These are phyloP conservation scores for Penicillium frequentans DNA, from an alignment of 2,329 filamentous ascomycete genomes.

Conservation along the genomic window DNA sequence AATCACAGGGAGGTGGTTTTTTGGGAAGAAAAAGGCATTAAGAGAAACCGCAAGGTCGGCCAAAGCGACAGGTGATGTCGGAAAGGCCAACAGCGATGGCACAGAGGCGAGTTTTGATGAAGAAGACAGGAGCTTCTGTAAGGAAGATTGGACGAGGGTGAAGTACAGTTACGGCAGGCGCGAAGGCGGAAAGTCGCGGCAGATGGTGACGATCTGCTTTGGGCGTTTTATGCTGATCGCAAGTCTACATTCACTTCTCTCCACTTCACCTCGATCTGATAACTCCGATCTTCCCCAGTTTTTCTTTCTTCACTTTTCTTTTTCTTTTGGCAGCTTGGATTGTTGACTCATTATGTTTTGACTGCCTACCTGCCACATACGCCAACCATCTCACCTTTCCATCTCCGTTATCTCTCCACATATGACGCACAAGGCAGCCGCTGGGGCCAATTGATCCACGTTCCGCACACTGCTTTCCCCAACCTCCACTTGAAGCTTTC, in stretches of 20 bases:
- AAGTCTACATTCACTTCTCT: neutral
- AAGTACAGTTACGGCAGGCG: conserved; percentile 35
- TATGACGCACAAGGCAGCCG: conserved; percentile 29
- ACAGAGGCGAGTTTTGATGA: conserved; percentile 37
- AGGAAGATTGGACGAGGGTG: conserved; percentile 41
- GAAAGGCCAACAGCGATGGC: conserved; percentile 35
- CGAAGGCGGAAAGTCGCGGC: conserved; percentile 32
- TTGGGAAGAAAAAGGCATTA: conserved; percentile 34
- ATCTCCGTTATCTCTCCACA: conserved; percentile 17
- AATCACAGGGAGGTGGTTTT: conserved; percentile 26
- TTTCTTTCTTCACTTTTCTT: neutral
- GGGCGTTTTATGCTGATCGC: neutral
- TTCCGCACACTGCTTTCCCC: conserved; percentile 4
- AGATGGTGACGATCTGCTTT: conserved; percentile 19
- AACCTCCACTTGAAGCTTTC: neutral
- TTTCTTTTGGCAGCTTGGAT: neutral
- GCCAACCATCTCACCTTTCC: neutral
- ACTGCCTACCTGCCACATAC: neutral
- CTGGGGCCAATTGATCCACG: conserved; percentile 21
- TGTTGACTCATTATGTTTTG: neutral
- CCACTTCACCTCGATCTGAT: neutral
- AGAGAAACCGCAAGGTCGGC: conserved; percentile 20
- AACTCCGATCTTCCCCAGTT: neutral
- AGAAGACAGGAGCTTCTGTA: conserved; percentile 37
- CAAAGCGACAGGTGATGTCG: conserved; percentile 29